A percentile compares a stretch with the other conserved stretches of the same genome.
phyloP scores from a whole-genome alignment of 192 early-diverging fungal species.

The Backusella macrospora region DNA sequence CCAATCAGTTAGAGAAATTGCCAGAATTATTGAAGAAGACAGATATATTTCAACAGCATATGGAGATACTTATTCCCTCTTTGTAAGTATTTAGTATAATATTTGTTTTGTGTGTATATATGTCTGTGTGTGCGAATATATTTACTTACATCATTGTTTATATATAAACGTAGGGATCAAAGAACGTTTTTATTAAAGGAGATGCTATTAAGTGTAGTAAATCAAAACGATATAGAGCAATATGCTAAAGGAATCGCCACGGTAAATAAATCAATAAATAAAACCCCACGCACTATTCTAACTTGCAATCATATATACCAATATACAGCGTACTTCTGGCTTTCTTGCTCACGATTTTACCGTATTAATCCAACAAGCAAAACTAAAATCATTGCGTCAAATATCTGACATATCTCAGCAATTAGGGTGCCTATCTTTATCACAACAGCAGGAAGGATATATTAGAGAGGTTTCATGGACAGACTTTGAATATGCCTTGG shows the following conservation, averaged over 20 bases:
- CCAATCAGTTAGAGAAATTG: conserved; percentile 4
- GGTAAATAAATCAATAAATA: background rate
- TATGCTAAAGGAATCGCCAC: conserved; percentile 15
- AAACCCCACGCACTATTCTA: background rate
- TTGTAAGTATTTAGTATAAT: conserved; percentile 10
- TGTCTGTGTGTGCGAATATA: too few species aligned
- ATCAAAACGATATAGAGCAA: conserved; percentile 26
- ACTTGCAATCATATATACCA: background rate
- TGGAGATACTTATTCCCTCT: conserved; percentile 34
- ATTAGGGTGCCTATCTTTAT: background rate
- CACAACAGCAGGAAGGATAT: background rate
- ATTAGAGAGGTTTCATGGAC: conserved; percentile 23
- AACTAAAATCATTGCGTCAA: conserved; percentile 33
- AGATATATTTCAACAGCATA: conserved; percentile 35
- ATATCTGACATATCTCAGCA: conserved; percentile 5
- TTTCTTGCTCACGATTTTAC: conserved; percentile 60
- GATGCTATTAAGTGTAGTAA: conserved; percentile 30
- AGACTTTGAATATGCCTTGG: conserved; percentile 60
- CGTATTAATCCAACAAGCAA: conserved; percentile 44
- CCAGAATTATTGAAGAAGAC: conserved; percentile 27
- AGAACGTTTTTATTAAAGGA: conserved; percentile 30
- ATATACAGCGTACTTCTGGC: conserved; percentile 59
- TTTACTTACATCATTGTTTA: too few species aligned
- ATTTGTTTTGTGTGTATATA: background rate
- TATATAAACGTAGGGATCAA: conserved; percentile 15